A percentile compares a stretch with the other conserved stretches of the same genome.
These are phyloP conservation scores for Pythium insidiosum DNA, from an alignment of 352 stramenopile species.

Conservation along the genomic window DNA sequence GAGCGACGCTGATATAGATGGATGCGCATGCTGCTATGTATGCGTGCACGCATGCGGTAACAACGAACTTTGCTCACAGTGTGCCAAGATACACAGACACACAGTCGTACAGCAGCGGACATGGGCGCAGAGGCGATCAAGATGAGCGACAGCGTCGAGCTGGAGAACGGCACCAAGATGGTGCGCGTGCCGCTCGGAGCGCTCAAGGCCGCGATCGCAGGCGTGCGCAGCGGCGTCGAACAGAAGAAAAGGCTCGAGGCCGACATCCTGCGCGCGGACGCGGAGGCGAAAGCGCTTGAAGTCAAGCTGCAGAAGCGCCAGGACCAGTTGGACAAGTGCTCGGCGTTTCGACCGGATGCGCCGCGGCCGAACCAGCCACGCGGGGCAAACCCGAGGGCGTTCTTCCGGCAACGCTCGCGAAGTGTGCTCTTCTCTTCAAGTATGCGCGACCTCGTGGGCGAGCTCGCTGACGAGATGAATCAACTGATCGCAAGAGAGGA, in stretches of 20 bases:
- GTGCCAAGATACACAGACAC: no score
- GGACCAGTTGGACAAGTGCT: conserved; percentile 44
- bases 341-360: conserved; percentile 20
- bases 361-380: conserved; percentile 1
- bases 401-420: conserved; percentile 30
- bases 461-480: conserved; percentile 40
- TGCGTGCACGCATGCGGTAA: no score
- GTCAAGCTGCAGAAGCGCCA: conserved; percentile 35
- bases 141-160: conserved; percentile 6
- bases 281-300: conserved; percentile 31
- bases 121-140: no score
- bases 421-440: conserved; percentile 33
- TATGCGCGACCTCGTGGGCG: conserved; percentile 45
- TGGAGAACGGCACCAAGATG: conserved; percentile 21
- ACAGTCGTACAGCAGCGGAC: no score
- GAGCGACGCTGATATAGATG: no score
- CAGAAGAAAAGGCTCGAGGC: conserved; percentile 24
- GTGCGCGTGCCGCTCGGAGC: conserved; percentile 32
- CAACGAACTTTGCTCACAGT: conserved; percentile 4
- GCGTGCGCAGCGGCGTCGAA: conserved; percentile 17
- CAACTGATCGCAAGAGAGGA: conserved; percentile 36
- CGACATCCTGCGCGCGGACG: conserved; percentile 25
- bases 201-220: conserved; percentile 24
- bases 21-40: no score
- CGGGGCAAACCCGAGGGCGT: conserved; percentile 1